These are phyloP conservation scores for Hanseniaspora uvarum DNA, from an alignment of 1,139 yeast species.

Conservation along the genomic window DNA sequence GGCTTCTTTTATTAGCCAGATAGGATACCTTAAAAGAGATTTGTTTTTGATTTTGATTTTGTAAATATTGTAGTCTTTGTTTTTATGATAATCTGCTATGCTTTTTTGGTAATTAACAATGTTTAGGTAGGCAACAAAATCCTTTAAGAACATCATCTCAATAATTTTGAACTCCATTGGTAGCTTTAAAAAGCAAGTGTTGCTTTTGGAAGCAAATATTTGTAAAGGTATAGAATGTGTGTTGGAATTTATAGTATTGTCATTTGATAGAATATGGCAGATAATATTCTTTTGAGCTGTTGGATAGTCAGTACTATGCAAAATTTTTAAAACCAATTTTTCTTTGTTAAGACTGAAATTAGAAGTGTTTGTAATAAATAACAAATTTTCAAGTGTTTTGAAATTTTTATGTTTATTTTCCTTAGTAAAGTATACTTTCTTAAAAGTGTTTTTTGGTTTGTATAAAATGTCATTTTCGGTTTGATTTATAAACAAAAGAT, in stretches of 20 bases:
- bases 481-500: background rate
- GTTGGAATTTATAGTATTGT: background rate
- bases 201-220: background rate
- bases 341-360: background rate
- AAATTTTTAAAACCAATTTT: background rate
- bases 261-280: background rate
- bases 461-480: background rate
- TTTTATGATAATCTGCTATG: background rate
- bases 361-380: background rate
- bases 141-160: background rate
- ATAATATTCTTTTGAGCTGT: background rate
- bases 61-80: background rate
- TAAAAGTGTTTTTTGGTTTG: background rate
- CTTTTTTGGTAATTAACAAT: background rate
- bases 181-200: background rate
- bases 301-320: background rate
- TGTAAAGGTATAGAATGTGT: background rate
- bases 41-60: background rate
- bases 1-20: background rate
- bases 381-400: background rate
- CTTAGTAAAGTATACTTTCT: background rate
- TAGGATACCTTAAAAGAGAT: background rate
- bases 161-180: background rate
- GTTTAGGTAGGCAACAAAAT: background rate
- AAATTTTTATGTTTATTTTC: background rate